Evolutionary conservation across 169 alveolate genomes (phyloP).

Genomic region (Cryptosporidium sp.): DNA sequence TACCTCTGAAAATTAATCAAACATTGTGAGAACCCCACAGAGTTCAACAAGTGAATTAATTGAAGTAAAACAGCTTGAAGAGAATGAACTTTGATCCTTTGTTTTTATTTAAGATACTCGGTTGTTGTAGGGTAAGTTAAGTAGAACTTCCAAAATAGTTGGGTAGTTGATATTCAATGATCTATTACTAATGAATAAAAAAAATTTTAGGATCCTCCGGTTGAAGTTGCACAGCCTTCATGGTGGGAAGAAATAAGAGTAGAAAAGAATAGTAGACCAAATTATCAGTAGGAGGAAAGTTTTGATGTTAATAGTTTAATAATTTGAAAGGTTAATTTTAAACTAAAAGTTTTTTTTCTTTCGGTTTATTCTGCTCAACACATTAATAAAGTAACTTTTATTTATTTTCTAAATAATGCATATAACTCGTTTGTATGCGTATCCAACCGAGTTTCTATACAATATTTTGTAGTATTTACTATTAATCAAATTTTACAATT

Average conservation of each 20-base stretch:
- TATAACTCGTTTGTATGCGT: background rate
- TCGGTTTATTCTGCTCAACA: no score
- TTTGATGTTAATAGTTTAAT: background rate
- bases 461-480: background rate
- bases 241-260: slow-evolving; percentile 73
- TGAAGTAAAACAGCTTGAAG: background rate
- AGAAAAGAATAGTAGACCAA: background rate
- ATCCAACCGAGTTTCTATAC: no score
- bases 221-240: slow-evolving; percentile 73
- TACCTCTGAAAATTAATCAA: background rate
- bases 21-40: background rate
- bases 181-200: background rate
- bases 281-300: background rate
- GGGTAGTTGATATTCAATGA: background rate
- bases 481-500: no score
- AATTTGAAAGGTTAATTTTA: background rate
- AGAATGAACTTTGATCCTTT: slow-evolving; percentile 69
- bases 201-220: slow-evolving; percentile 64
- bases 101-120: slow-evolving; percentile 65
- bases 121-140: slow-evolving; percentile 71
- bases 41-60: background rate
- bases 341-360: background rate
- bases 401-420: no score
- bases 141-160: background rate
- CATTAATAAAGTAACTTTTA: no score